Conservation (phyloP, 176 grass and related monocot species). For the Lolium multiflorum region DNA sequence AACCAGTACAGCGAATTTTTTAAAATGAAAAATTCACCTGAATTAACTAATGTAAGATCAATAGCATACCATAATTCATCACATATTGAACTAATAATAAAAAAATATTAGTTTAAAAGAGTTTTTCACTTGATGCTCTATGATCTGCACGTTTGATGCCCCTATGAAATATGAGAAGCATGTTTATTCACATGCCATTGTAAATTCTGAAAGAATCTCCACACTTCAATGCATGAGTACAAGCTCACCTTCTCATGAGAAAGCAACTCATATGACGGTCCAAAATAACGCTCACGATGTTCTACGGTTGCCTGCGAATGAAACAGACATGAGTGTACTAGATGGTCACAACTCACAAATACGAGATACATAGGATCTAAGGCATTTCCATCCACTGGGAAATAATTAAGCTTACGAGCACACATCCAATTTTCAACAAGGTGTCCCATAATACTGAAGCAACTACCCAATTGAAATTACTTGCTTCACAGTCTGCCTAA, state of each 20-base stretch:
- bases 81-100: too few species aligned
- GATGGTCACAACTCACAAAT: slow-evolving; percentile 22
- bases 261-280: slow-evolving; percentile 76
- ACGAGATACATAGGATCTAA: not conserved
- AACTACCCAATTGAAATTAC: not conserved
- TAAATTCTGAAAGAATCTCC: not conserved
- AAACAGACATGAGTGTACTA: not conserved
- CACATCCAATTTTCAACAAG: not conserved
- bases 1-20: too few species aligned
- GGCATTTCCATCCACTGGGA: not conserved
- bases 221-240: not conserved
- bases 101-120: not conserved
- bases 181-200: not conserved
- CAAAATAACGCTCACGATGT: slow-evolving; percentile 86
- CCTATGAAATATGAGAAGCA: not conserved
- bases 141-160: not conserved
- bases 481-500: not conserved
- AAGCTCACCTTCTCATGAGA: slow-evolving; percentile 79
- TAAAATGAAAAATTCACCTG: too few species aligned
- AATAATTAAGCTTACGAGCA: not conserved
- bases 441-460: not conserved
- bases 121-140: not conserved
- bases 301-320: slow-evolving; percentile 54
- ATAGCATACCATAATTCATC: too few species aligned
- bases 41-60: too few species aligned